Evolutionary conservation across 345 rosid genomes (phyloP).

Genomic region (Excoecaria cochinchinensis): DNA sequence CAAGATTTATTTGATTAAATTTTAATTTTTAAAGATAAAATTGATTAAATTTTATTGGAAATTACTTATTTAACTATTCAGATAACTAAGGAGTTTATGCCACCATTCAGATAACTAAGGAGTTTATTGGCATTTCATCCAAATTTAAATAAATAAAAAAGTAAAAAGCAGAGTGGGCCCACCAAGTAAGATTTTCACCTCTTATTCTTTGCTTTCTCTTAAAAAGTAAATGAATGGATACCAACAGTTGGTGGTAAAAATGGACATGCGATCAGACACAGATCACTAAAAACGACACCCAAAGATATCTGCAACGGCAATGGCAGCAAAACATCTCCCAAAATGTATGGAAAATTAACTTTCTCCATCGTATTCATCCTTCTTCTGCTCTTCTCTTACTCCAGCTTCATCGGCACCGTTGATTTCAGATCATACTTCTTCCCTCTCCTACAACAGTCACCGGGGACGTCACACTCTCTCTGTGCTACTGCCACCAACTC

Average conservation of each 20-base stretch:
- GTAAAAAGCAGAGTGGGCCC: too few species aligned
- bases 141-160: too few species aligned
- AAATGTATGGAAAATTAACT: slow-evolving; percentile 43
- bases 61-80: too few species aligned
- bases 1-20: too few species aligned
- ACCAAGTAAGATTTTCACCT: too few species aligned
- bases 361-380: slow-evolving; percentile 33
- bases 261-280: neutral
- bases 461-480: neutral
- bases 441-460: slow-evolving; percentile 33
- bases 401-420: slow-evolving; percentile 46
- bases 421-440: slow-evolving; percentile 64
- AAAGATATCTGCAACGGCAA: slow-evolving; percentile 1
- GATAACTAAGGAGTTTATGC: too few species aligned
- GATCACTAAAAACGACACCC: neutral
- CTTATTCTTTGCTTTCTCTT: too few species aligned
- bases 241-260: neutral
- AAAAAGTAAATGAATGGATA: neutral
- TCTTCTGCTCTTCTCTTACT: slow-evolving; percentile 25
- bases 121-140: too few species aligned
- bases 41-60: too few species aligned
- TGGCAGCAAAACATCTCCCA: slow-evolving; percentile 3
- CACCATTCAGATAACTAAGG: too few species aligned
- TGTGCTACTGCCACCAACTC: neutral
- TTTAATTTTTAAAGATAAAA: too few species aligned